Evolutionary conservation across 2,329 filamentous ascomycete species (phyloP).

Genomic region (Trichoderma brevicompactum): DNA sequence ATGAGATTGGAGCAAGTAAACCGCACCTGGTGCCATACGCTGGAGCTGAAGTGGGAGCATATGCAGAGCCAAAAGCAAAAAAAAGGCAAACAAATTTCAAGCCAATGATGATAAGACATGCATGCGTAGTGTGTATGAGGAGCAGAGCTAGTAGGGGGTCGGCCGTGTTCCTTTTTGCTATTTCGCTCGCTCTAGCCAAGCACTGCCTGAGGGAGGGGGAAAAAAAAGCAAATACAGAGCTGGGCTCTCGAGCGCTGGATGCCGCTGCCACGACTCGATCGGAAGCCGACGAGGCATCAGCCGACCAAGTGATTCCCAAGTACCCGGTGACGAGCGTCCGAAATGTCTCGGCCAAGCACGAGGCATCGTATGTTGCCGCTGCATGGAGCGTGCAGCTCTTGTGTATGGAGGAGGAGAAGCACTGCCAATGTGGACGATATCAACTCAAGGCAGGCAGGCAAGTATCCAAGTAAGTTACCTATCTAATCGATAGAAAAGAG

Average conservation of each 20-base stretch:
- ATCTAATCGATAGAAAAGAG: no score
- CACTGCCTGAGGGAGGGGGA: background rate
- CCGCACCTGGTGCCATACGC: background rate
- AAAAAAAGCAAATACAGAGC: no score
- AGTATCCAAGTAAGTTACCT: no score
- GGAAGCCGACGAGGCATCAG: background rate
- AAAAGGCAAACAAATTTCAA: background rate
- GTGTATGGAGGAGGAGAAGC: no score
- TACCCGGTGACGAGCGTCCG: background rate
- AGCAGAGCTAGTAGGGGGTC: constrained; percentile 6
- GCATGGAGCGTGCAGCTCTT: no score
- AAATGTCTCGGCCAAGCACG: no score
- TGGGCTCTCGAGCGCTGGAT: background rate
- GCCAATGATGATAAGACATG: constrained; percentile 15
- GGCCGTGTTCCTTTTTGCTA: background rate
- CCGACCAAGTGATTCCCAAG: background rate
- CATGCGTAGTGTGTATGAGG: constrained; percentile 1
- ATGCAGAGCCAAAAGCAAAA: background rate
- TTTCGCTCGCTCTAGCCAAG: background rate
- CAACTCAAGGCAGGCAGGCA: no score
- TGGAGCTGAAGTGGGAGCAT: background rate
- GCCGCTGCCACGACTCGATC: background rate
- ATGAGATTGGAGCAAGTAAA: background rate
- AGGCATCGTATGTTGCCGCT: background rate
- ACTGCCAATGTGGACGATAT: no score